These are phyloP conservation scores for Ophiostoma populinum DNA, from an alignment of 2,329 filamentous ascomycete species.

Conservation along the genomic window DNA sequence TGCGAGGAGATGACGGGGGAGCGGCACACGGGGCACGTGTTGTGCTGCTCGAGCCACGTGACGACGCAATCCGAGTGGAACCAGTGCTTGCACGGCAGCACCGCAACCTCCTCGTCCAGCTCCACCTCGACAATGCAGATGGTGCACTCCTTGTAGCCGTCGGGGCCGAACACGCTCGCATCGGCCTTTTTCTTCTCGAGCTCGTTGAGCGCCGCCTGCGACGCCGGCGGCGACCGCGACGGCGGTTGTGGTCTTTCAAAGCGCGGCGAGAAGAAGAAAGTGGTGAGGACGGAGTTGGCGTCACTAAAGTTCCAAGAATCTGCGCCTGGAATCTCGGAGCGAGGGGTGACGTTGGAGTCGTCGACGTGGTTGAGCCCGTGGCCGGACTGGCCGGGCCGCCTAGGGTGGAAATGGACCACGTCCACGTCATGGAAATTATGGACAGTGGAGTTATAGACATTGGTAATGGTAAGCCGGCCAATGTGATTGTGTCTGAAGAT, in stretches of 20 bases:
- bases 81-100: constrained; percentile 82
- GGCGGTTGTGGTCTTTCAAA: too few species aligned
- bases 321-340: too few species aligned
- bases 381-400: too few species aligned
- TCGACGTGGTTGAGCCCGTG: constrained; percentile 10
- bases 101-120: constrained; percentile 54
- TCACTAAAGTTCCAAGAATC: too few species aligned
- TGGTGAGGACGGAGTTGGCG: too few species aligned
- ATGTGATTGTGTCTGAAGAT: too few species aligned
- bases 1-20: constrained; percentile 31
- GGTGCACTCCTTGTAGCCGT: constrained; percentile 66
- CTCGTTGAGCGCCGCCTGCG: constrained; percentile 53
- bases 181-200: constrained; percentile 57
- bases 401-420: too few species aligned
- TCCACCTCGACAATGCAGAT: constrained; percentile 85
- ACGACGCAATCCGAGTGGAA: constrained; percentile 74
- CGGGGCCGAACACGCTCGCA: constrained; percentile 46
- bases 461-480: too few species aligned
- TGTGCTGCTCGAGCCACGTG: constrained; percentile 75
- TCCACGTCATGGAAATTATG: too few species aligned
- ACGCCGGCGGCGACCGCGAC: constrained; percentile 68
- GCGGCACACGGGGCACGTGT: constrained; percentile 77
- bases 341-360: too few species aligned
- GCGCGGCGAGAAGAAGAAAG: too few species aligned
- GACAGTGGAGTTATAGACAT: too few species aligned